Evolutionary conservation across 1,139 yeast species (phyloP).

Genomic region (Taphrina confusa): DNA sequence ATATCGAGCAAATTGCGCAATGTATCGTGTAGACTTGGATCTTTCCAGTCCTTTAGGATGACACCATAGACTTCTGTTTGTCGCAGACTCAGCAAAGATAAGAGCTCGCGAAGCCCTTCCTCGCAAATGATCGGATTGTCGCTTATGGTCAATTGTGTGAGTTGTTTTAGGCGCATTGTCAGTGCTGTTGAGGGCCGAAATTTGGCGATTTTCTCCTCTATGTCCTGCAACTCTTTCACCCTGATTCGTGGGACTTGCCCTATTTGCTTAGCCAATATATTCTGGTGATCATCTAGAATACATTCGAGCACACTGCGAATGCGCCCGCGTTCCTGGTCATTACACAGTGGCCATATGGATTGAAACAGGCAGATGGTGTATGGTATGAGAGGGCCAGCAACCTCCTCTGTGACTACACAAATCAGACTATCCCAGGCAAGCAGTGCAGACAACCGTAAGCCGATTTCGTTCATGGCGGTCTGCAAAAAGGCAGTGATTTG

Average conservation of each 20-base stretch:
- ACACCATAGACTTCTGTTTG: slow-evolving; percentile 54
- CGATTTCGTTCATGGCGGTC: slow-evolving; percentile 67
- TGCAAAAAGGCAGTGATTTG: slow-evolving; percentile 87
- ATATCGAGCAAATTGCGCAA: slow-evolving; percentile 61
- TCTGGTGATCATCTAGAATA: slow-evolving; percentile 19
- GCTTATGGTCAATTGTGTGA: slow-evolving; percentile 59
- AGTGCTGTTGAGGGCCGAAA: slow-evolving; percentile 30
- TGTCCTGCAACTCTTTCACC: slow-evolving; percentile 41
- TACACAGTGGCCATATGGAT: slow-evolving; percentile 63
- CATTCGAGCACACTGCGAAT: slow-evolving; percentile 53
- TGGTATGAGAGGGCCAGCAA: slow-evolving; percentile 59
- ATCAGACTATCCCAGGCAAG: slow-evolving; percentile 67
- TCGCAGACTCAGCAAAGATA: slow-evolving; percentile 54
- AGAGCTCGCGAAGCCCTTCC: slow-evolving; percentile 73
- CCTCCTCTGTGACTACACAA: slow-evolving; percentile 54
- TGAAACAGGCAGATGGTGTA: slow-evolving; percentile 59
- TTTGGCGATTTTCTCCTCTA: slow-evolving; percentile 36
- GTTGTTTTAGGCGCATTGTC: slow-evolving; percentile 50
- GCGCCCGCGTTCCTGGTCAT: slow-evolving; percentile 52
- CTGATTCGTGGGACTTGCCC: slow-evolving; percentile 42
- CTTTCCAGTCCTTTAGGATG: slow-evolving; percentile 43
- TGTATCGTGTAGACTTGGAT: slow-evolving; percentile 51
- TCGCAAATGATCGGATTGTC: slow-evolving; percentile 75
- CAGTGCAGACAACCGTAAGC: slow-evolving; percentile 64
- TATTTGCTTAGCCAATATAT: slow-evolving; percentile 41